Evolutionary conservation across 1,284 basidiomycete species (phyloP).

Genomic region (Phlebopus sp.): DNA sequence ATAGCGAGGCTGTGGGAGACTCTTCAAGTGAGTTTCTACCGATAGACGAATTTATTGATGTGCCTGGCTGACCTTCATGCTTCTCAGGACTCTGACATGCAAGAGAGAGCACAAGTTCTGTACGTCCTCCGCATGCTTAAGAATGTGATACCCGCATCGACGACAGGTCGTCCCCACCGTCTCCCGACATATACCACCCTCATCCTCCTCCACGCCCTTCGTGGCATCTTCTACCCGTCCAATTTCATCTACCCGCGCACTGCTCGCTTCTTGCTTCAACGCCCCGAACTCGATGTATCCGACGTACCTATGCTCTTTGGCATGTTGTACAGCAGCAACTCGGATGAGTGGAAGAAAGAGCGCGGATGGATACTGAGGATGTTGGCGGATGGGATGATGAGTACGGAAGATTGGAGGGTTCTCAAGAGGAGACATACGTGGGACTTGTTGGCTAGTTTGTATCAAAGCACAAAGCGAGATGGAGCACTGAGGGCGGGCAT

Average conservation of each 20-base stretch:
- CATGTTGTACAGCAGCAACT: slow-evolving; percentile 75
- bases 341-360: slow-evolving; percentile 81
- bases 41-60: slow-evolving; percentile 1
- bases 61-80: slow-evolving; percentile 1
- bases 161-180: slow-evolving; percentile 42
- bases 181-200: slow-evolving; percentile 78
- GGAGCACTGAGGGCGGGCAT: slow-evolving; percentile 52
- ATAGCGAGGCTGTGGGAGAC: slow-evolving; percentile 51
- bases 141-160: slow-evolving; percentile 50
- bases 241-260: slow-evolving; percentile 55
- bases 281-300: slow-evolving; percentile 49
- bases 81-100: slow-evolving; percentile 62
- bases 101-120: slow-evolving; percentile 76
- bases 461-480: slow-evolving; percentile 62
- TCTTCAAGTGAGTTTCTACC: slow-evolving; percentile 47
- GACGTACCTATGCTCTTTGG: slow-evolving; percentile 68
- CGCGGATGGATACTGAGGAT: slow-evolving; percentile 78
- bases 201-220: slow-evolving; percentile 59
- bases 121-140: slow-evolving; percentile 76
- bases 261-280: slow-evolving; percentile 59
- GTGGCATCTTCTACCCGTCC: slow-evolving; percentile 50
- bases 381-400: slow-evolving; percentile 75
- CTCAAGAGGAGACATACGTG: slow-evolving; percentile 82
- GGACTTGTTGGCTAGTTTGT: slow-evolving; percentile 82
- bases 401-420: slow-evolving; percentile 76